These are phyloP conservation scores for Chaetoscypha palmicola DNA, from an alignment of 2,329 filamentous ascomycete species.

Conservation along the genomic window DNA sequence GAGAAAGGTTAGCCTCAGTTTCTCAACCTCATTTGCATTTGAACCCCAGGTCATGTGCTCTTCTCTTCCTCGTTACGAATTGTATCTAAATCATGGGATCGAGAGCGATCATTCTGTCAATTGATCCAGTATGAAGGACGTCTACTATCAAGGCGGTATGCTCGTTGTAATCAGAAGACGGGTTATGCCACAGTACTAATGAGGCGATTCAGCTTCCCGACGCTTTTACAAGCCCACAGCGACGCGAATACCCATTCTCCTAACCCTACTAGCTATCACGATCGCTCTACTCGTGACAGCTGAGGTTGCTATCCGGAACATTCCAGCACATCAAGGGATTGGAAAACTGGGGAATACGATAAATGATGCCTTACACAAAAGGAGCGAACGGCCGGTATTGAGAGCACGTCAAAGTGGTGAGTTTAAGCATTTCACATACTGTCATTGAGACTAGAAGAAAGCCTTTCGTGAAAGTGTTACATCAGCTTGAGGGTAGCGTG, in stretches of 20 bases:
- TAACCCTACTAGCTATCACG: conserved; percentile 10
- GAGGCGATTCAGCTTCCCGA: not conserved
- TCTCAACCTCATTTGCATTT: not conserved
- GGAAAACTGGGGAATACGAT: conserved; percentile 9
- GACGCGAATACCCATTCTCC: conserved; percentile 11
- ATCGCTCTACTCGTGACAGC: conserved; percentile 24
- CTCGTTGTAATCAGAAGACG: too few species aligned
- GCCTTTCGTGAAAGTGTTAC: too few species aligned
- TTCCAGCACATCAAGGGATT: conserved; percentile 23
- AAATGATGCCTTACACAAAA: conserved; percentile 6
- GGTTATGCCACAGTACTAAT: not conserved
- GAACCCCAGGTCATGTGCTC: not conserved
- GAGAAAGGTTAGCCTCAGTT: not conserved
- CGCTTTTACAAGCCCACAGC: conserved; percentile 13
- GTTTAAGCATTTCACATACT: not conserved
- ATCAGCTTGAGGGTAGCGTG: too few species aligned
- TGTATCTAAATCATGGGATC: not conserved
- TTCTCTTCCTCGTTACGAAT: not conserved
- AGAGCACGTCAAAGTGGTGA: conserved; percentile 3
- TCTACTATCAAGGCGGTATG: not conserved
- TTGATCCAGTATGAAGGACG: not conserved
- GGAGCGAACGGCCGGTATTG: not conserved
- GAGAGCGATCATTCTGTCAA: not conserved
- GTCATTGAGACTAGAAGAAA: too few species aligned
- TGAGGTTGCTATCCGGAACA: conserved; percentile 25